phyloP scores from a whole-genome alignment of 768 basidiomycete species.

The Leucosporidium yakuticum region DNA sequence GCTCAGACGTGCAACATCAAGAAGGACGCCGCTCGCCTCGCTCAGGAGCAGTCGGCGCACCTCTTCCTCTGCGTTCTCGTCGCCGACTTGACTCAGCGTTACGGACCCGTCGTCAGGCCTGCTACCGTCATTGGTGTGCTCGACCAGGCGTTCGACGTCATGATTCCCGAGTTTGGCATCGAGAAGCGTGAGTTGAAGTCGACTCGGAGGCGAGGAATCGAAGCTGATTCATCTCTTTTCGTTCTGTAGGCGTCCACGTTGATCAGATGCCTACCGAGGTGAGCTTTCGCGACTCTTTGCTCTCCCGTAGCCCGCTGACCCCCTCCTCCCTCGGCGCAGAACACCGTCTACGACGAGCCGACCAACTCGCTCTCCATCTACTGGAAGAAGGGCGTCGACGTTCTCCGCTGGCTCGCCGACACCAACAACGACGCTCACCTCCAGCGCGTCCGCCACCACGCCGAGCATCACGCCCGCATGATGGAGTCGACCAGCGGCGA shows the following conservation, averaged over 20 bases:
- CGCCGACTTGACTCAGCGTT: slow-evolving; percentile 84
- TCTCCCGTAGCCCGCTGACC: not conserved
- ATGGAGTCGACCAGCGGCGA: slow-evolving; percentile 85
- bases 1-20: slow-evolving; percentile 81
- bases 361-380: slow-evolving; percentile 86
- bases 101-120: slow-evolving; percentile 89
- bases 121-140: slow-evolving; percentile 92
- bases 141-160: slow-evolving; percentile 96
- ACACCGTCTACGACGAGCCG: slow-evolving; percentile 94
- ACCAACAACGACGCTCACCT: slow-evolving; percentile 94
- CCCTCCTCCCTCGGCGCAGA: slow-evolving; percentile 48
- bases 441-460: slow-evolving; percentile 86
- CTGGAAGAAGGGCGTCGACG: slow-evolving; percentile 80
- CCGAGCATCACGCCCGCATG: slow-evolving; percentile 81
- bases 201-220: too few relatives aligned
- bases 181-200: slow-evolving; percentile 62
- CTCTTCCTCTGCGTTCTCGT: slow-evolving; percentile 91
- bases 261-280: slow-evolving; percentile 99
- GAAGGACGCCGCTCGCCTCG: slow-evolving; percentile 81
- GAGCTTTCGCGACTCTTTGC: slow-evolving; percentile 40
- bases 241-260: slow-evolving; percentile 60
- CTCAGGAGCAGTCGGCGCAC: slow-evolving; percentile 94
- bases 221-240: too few relatives aligned
- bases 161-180: slow-evolving; percentile 94
- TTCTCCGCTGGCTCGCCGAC: slow-evolving; percentile 89